These are phyloP conservation scores for Tilletia caries DNA, from an alignment of 1,284 basidiomycete species.

Conservation along the genomic window DNA sequence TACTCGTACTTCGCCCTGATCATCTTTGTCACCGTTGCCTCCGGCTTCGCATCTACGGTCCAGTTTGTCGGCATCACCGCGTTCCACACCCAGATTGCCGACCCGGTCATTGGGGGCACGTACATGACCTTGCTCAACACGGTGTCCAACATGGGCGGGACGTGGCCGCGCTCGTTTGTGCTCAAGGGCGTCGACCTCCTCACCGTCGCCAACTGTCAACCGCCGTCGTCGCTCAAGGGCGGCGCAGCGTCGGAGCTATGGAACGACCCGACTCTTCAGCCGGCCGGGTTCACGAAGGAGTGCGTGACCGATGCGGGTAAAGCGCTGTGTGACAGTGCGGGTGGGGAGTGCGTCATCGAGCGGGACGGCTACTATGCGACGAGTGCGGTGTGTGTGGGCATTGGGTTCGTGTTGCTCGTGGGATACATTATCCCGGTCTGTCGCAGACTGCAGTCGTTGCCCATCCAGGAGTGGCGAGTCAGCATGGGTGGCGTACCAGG, in stretches of 20 bases:
- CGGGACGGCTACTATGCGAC: constrained; percentile 91
- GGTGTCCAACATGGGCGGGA: constrained; percentile 93
- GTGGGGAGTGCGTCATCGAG: constrained; percentile 76
- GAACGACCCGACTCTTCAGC: background rate
- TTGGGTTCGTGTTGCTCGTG: constrained; percentile 71
- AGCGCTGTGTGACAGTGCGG: constrained; percentile 68
- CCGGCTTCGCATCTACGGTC: constrained; percentile 86
- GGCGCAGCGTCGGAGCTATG: constrained; percentile 11
- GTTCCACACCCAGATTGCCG: constrained; percentile 94
- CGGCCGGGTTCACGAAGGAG: background rate
- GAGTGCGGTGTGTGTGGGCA: constrained; percentile 70
- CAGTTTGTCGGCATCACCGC: constrained; percentile 98
- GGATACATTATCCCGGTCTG: constrained; percentile 80
- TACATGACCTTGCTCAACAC: constrained; percentile 76
- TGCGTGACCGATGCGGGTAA: constrained; percentile 62
- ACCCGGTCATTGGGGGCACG: constrained; percentile 82
- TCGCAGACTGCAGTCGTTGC: constrained; percentile 67
- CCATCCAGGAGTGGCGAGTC: constrained; percentile 41
- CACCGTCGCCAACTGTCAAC: constrained; percentile 38
- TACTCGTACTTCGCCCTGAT: constrained; percentile 76
- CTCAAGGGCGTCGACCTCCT: constrained; percentile 62
- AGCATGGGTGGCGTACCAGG: background rate
- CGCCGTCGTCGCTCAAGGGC: constrained; percentile 5
- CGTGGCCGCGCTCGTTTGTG: constrained; percentile 92
- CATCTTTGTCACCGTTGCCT: constrained; percentile 73